Base-by-base conservation (phyloP, 306 rosid species). In the Heteromeles arbutifolia region DNA sequence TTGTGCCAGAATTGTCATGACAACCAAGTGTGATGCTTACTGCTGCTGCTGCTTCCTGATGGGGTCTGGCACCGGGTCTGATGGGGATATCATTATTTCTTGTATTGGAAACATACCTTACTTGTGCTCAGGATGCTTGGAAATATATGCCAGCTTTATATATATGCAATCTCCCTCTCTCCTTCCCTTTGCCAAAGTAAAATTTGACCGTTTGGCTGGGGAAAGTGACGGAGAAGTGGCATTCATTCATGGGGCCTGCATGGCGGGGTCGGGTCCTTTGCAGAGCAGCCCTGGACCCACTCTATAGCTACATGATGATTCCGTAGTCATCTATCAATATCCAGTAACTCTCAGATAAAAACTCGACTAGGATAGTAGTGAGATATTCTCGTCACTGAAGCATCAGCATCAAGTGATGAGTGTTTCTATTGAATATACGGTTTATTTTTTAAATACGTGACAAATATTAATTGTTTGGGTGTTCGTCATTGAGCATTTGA, bases 81-180 rank as follows among this genome's bases (percentile, higher is more conserved):
- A 15, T 82, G 83, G 74, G 86, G 83, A 67, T 71, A 88, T 90
- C 85, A 86, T 87, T 86, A 83, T 90, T 77, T 88, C 90, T 88
- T 92, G 88, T 81, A 81, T 79, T 82, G 91, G 94, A 92, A 88
- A 90, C 91, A 87, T 88, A 80, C 91, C 86, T 87, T 84, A 78
- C 90, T 87, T 85, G 87, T 31, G 80, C 70, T 79, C 77, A 67
- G 80, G 78, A 80, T 77, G 70, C 86, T 85, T 89, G 73, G 44
- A 86, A 74, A 82, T 80, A 78, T 57, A 17, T 69, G 63, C 68
- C 73, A 61, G 78, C 85, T 78, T 86, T 90, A 56, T 59, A 84
- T 80, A 66, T 74, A 69, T 80, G 28, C 22, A 50, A 37, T 43
- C 67, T 74, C 56, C 31, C 81, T 34, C 64, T 11, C 28, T 44